phyloP scores from a whole-genome alignment of 495 filamentous ascomycete genomes.

The Neurospora sp. region DNA sequence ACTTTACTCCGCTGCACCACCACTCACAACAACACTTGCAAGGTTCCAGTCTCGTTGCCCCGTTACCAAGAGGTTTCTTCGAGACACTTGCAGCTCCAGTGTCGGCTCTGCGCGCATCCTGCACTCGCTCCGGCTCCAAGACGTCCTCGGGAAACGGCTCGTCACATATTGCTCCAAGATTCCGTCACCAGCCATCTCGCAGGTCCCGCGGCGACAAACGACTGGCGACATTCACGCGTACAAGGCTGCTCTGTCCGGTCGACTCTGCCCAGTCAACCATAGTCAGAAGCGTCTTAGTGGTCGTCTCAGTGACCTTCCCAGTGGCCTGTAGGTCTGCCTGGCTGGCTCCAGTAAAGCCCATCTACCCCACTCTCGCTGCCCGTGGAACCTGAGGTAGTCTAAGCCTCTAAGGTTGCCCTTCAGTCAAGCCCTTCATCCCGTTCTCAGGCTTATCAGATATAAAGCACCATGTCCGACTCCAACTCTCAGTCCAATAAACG shows the following conservation, averaged over 20 bases:
- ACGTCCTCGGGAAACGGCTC: not conserved
- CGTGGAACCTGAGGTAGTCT: not conserved
- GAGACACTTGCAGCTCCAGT: not conserved
- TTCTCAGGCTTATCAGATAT: not conserved
- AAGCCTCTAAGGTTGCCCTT: not conserved
- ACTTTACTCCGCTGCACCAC: not conserved
- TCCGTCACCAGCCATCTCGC: constrained; percentile 2
- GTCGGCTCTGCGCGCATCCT: not conserved
- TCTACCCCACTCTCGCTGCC: not conserved
- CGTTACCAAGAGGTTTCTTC: not conserved
- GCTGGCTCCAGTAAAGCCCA: not conserved
- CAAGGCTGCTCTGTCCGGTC: not conserved
- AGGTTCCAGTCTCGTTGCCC: not conserved
- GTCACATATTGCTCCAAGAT: not conserved
- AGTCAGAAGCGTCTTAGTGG: not conserved
- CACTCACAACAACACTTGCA: not conserved
- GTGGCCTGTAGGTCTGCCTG: not conserved
- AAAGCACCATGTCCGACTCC: not conserved
- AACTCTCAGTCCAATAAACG: not conserved
- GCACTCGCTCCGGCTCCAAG: not conserved
- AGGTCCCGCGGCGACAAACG: not conserved
- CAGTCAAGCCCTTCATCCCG: not conserved
- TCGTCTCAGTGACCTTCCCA: not conserved
- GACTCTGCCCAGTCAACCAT: not conserved
- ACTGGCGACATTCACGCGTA: not conserved